phyloP scores from a whole-genome alignment of 2,329 filamentous ascomycete genomes.

The Paramyrothecium sp. region DNA sequence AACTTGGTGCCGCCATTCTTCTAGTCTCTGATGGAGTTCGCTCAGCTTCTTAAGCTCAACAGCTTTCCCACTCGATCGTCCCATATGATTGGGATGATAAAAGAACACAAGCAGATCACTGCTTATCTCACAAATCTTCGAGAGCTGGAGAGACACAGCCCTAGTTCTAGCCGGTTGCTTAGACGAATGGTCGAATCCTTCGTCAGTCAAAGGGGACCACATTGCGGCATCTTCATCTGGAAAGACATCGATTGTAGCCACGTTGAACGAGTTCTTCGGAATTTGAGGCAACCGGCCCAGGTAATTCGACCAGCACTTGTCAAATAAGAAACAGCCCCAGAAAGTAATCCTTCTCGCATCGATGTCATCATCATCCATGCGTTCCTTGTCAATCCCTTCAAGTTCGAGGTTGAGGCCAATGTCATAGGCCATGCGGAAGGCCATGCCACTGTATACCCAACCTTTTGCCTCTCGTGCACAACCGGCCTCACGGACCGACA shows the following conservation, averaged over 20 bases:
- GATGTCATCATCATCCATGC: constrained; percentile 75
- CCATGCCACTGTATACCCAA: constrained; percentile 98
- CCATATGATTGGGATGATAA: constrained; percentile 75
- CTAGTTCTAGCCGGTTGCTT: constrained; percentile 81
- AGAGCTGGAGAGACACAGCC: constrained; percentile 78
- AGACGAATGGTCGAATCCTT: constrained; percentile 68
- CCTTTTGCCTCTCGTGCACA: constrained; percentile 93
- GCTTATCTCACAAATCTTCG: constrained; percentile 86
- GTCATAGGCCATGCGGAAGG: constrained; percentile 95
- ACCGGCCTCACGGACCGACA: constrained; percentile 95
- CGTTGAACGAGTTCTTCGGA: constrained; percentile 74
- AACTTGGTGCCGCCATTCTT: constrained; percentile 82
- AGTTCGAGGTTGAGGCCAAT: constrained; percentile 87
- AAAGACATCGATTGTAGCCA: constrained; percentile 88
- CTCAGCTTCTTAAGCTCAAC: constrained; percentile 89
- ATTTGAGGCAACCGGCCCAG: constrained; percentile 88
- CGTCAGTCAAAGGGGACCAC: constrained; percentile 89
- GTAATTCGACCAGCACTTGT: constrained; percentile 99
- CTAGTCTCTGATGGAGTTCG: constrained; percentile 84
- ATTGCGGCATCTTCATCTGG: constrained; percentile 80
- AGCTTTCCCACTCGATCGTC: constrained; percentile 68
- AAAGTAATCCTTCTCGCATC: constrained; percentile 91
- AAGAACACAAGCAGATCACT: constrained; percentile 87
- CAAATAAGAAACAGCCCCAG: constrained; percentile 97
- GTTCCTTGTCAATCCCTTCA: constrained; percentile 58